Conservation (phyloP, 352 stramenopile genomes). For the Globisporangium ultimum region DNA sequence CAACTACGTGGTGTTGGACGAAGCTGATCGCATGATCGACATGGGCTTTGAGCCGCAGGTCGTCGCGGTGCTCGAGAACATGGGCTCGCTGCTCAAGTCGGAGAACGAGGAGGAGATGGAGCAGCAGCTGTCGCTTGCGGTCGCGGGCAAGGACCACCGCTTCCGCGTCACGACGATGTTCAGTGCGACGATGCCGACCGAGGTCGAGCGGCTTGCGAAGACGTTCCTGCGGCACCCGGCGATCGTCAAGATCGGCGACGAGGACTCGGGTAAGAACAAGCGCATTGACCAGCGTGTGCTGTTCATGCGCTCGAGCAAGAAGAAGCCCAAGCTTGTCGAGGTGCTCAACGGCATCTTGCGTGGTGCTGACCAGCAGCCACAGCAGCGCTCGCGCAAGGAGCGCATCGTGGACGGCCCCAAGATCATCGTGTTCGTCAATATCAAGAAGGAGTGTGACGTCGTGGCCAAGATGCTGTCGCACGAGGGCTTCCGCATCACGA, state of each 20-base stretch:
- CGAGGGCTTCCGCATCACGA: constrained; percentile 87
- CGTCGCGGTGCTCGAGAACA: constrained; percentile 95
- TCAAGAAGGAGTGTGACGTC: constrained; percentile 97
- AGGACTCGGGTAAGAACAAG: constrained; percentile 97
- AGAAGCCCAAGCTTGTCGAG: constrained; percentile 85
- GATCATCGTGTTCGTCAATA: constrained; percentile 99
- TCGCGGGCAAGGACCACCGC: constrained; percentile 55
- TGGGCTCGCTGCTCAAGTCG: constrained; percentile 95
- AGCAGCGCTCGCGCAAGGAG: constrained; percentile 66
- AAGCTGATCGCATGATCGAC: constrained; percentile 98
- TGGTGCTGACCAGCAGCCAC: constrained; percentile 27
- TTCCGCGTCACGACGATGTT: constrained; percentile 96
- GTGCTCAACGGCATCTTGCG: constrained; percentile 85
- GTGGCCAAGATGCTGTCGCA: constrained; percentile 92
- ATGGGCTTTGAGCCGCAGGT: constrained; percentile 98
- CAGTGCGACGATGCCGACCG: constrained; percentile 97
- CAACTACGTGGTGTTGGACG: constrained; percentile 99
- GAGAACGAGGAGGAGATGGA: constrained; percentile 97
- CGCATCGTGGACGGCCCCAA: constrained; percentile 84
- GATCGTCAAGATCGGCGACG: constrained; percentile 97
- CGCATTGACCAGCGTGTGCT: constrained; percentile 96
- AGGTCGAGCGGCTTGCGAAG: constrained; percentile 97
- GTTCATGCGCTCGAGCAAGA: constrained; percentile 92
- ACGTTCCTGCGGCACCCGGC: constrained; percentile 96
- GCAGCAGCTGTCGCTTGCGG: constrained; percentile 82